Conservation (phyloP, 1,139 yeast species). For the Sugiyamaella grinbergsii region DNA sequence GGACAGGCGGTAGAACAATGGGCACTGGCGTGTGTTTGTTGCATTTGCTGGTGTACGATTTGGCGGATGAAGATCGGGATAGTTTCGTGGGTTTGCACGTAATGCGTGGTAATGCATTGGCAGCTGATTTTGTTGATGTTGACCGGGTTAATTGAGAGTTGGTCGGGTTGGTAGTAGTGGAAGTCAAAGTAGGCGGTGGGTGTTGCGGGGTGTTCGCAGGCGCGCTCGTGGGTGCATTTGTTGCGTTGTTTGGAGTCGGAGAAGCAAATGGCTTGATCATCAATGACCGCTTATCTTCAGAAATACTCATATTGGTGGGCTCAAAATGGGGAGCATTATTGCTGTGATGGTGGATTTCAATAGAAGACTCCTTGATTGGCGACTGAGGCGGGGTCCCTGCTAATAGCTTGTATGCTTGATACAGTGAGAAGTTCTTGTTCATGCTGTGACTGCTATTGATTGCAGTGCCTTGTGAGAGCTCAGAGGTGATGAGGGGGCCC, state of each 20-base stretch:
- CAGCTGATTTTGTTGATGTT: background rate
- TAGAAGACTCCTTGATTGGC: conserved; percentile 2
- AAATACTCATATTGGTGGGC: background rate
- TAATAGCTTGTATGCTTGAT: conserved; percentile 12
- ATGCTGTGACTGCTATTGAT: conserved; percentile 1
- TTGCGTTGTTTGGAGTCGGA: background rate
- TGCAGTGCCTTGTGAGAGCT: background rate
- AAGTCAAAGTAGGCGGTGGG: background rate
- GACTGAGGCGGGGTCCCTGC: conserved; percentile 16
- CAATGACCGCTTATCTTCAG: conserved; percentile 4
- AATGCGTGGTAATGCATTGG: conserved; percentile 1
- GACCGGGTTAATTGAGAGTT: background rate
- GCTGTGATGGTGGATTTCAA: conserved; percentile 2
- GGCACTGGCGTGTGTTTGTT: conserved; percentile 3
- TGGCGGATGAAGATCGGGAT: conserved; percentile 4
- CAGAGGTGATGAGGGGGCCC: conserved; percentile 31
- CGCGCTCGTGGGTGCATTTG: background rate
- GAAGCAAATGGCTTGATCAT: background rate
- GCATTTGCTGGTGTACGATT: background rate
- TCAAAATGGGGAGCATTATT: background rate
- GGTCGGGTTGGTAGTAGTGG: background rate
- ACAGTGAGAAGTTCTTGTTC: conserved; percentile 7
- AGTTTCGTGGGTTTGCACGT: background rate
- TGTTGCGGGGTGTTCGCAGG: background rate
- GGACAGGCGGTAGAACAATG: background rate